phyloP scores from a whole-genome alignment of 345 rosid species.

The Ricinus communis region DNA sequence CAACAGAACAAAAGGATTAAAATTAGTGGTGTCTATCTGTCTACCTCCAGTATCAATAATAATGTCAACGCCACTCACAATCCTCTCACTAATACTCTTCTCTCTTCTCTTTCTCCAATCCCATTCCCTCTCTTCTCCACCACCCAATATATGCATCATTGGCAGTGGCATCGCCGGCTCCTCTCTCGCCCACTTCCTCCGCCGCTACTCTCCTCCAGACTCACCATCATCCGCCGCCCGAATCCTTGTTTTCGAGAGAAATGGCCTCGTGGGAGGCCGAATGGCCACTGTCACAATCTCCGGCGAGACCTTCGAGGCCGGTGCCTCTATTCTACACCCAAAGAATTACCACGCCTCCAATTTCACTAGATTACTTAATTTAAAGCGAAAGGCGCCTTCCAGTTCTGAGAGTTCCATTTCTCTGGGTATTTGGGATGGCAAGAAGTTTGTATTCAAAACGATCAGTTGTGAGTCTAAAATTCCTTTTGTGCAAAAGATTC shows the following conservation, averaged over 20 bases:
- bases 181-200: conserved; percentile 85
- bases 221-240: conserved; percentile 9
- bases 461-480: conserved; percentile 32
- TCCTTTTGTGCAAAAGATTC: conserved; percentile 53
- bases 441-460: conserved; percentile 60
- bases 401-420: conserved; percentile 46
- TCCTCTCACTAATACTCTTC: not conserved
- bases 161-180: conserved; percentile 94
- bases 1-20: too few relatives aligned
- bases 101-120: conserved; percentile 24
- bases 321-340: conserved; percentile 89
- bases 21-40: too few relatives aligned
- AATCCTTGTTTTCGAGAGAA: conserved; percentile 67
- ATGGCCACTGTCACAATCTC: conserved; percentile 64
- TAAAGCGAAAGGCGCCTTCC: conserved; percentile 48
- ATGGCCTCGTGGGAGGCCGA: conserved; percentile 78
- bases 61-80: not conserved
- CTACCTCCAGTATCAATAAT: not conserved
- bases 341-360: conserved; percentile 72
- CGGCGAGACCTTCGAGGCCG: conserved; percentile 82
- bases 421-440: conserved; percentile 82
- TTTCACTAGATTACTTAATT: conserved; percentile 48
- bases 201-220: conserved; percentile 44
- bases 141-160: conserved; percentile 69
- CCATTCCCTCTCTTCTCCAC: conserved; percentile 12